Conservation (phyloP, 73 alveolate genomes). For the Blepharisma stoltei region DNA sequence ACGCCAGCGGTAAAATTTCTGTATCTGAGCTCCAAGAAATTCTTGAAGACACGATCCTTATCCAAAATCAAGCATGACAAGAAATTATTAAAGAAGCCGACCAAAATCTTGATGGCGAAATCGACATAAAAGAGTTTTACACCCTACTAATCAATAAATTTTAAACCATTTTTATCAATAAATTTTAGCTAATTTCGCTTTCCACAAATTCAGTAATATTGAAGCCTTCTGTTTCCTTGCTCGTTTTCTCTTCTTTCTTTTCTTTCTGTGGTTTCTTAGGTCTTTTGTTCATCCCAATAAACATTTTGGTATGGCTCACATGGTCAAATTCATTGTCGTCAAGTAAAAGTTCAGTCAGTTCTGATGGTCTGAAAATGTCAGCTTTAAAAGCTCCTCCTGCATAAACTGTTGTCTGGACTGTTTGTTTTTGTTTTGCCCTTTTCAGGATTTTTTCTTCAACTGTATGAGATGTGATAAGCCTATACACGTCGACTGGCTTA, state of each 20-base stretch:
- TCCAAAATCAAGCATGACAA: background rate
- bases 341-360: slow-evolving; percentile 90
- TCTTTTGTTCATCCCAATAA: slow-evolving; percentile 6
- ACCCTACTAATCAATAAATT: background rate
- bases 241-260: slow-evolving; percentile 3
- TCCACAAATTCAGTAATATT: slow-evolving; percentile 19
- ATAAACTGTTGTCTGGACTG: slow-evolving; percentile 96
- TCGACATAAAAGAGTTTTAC: background rate
- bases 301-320: slow-evolving; percentile 13
- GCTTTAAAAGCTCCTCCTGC: slow-evolving; percentile 98
- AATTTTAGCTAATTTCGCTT: slow-evolving; percentile 6
- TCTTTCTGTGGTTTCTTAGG: slow-evolving; percentile 1
- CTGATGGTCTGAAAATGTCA: slow-evolving; percentile 92
- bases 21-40: background rate
- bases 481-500: slow-evolving; percentile 90
- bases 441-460: slow-evolving; percentile 96
- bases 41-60: background rate
- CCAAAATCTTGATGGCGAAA: slow-evolving; percentile 11
- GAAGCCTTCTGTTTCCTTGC: slow-evolving; percentile 18
- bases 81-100: background rate
- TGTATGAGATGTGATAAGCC: slow-evolving; percentile 93
- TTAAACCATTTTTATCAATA: background rate
- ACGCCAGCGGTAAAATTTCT: slow-evolving; percentile 9
- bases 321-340: slow-evolving; percentile 58
- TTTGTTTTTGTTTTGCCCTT: slow-evolving; percentile 96